Base-by-base conservation (phyloP, 2,329 filamentous ascomycete species). In the Neocucurbitaria cava region DNA sequence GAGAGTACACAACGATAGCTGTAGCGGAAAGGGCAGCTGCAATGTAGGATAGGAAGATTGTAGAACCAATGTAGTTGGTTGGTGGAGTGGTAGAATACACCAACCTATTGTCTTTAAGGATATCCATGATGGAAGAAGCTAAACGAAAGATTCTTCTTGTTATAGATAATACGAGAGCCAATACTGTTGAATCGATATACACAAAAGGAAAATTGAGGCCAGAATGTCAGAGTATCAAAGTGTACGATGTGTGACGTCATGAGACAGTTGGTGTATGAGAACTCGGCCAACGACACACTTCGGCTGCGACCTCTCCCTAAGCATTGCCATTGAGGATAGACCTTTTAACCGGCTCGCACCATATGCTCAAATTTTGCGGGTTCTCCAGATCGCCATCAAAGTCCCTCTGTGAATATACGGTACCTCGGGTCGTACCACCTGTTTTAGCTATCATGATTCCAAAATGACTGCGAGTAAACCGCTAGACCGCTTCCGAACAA, bases 41-140 rank as follows among this genome's bases (percentile, higher is more conserved):
- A 30, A 73, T 74, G 53, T 73, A 73, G 7, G 61, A 64, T 1
- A 74, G 56, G 51, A 74, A 73, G 11, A 75, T 46, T 0, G 59
- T 41, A 6, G 71, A 60, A 46, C 72, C 71, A 24, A 73, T 46
- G 54, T 68, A 65, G 50, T 66, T 75, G 42, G 55, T 60, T 3
- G 72, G 70, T 20, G 69, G 69, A 18, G 63, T 66, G n/a, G 58
- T 50, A 36, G 60, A 63, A 15, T 51, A 33, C 11, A 42, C 30
- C 20, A 63, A 9, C 23, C 38, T 26, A 6, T 56, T 42, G 24
- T 58, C 54, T 28, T 46, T 24, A 2, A 41, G 44, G 8, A 53
- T n/a, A 9, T 56, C 30, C 42, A 51, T 56, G 8, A 40, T 45
- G 11, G n/a, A n/a, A 28, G 45, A 47, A 15, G 18, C 26, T 24